Evolutionary conservation across 352 stramenopile genomes (phyloP).

Genomic region (Plasmopara halstedii): DNA sequence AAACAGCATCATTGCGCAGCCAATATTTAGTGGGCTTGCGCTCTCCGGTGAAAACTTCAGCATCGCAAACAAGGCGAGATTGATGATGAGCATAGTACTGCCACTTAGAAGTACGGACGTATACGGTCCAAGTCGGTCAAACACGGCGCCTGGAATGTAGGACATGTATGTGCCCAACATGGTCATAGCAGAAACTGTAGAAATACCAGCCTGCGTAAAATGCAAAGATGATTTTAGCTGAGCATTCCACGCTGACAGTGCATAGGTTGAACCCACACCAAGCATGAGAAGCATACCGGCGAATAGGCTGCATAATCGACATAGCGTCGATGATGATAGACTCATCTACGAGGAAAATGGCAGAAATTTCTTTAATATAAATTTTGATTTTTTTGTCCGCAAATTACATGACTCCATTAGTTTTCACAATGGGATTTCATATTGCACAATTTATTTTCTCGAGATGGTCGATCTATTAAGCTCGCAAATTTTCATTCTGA

Average conservation of each 20-base stretch:
- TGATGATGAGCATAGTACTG: slow-evolving; percentile 25
- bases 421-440: no score
- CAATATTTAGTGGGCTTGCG: slow-evolving; percentile 44
- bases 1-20: slow-evolving; percentile 45
- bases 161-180: slow-evolving; percentile 75
- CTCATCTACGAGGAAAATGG: not conserved
- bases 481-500: no score
- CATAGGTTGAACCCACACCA: slow-evolving; percentile 69
- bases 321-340: slow-evolving; percentile 12
- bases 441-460: no score
- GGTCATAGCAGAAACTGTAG: slow-evolving; percentile 61
- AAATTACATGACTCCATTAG: no score
- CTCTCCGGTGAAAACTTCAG: slow-evolving; percentile 33
- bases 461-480: no score
- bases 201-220: slow-evolving; percentile 69
- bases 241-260: slow-evolving; percentile 76
- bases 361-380: no score
- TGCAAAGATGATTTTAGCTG: slow-evolving; percentile 71
- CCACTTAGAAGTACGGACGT: slow-evolving; percentile 49
- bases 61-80: slow-evolving; percentile 35
- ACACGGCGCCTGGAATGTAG: slow-evolving; percentile 59
- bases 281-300: slow-evolving; percentile 62
- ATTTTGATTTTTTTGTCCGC: no score
- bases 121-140: slow-evolving; percentile 58
- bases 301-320: slow-evolving; percentile 35